A percentile compares a stretch with the other conserved stretches of the same genome.
phyloP scores from a whole-genome alignment of 2,329 filamentous ascomycete genomes.

The Aureobasidium sp. region DNA sequence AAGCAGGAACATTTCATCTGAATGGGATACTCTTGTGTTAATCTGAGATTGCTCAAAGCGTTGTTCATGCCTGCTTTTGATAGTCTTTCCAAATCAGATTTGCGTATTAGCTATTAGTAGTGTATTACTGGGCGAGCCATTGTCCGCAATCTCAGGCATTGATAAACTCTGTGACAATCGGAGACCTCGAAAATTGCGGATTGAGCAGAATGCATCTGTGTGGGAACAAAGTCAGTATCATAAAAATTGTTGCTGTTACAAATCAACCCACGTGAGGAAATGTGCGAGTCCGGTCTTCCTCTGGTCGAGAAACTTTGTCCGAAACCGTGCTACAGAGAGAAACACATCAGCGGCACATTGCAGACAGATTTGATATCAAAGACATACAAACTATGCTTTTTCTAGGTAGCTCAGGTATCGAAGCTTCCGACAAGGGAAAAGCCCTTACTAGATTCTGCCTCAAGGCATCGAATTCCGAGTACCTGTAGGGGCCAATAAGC shows the following conservation, averaged over 20 bases:
- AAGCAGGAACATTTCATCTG: background rate
- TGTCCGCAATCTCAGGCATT: conserved; percentile 6
- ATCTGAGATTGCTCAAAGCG: too few species aligned
- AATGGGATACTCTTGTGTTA: too few species aligned
- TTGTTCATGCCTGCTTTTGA: too few species aligned
- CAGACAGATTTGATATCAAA: background rate
- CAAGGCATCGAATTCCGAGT: conserved; percentile 89
- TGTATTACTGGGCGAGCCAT: too few species aligned
- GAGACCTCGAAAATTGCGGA: conserved; percentile 88
- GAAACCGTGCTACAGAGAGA: conserved; percentile 52
- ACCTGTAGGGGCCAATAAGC: conserved; percentile 47
- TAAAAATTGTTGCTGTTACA: background rate
- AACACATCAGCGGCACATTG: conserved; percentile 4
- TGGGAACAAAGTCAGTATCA: conserved; percentile 6
- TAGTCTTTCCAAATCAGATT: too few species aligned
- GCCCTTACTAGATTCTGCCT: conserved; percentile 65
- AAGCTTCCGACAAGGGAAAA: conserved; percentile 75
- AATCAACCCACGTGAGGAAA: conserved; percentile 71
- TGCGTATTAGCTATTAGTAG: too few species aligned
- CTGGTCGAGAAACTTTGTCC: conserved; percentile 77
- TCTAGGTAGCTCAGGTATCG: conserved; percentile 83
- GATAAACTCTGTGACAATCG: conserved; percentile 83
- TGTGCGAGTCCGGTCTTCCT: conserved; percentile 78
- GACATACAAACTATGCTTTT: conserved; percentile 85
- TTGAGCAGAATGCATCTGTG: conserved; percentile 83